phyloP scores from a whole-genome alignment of 306 rosid genomes.

The Oxytropis ochrocephala region DNA sequence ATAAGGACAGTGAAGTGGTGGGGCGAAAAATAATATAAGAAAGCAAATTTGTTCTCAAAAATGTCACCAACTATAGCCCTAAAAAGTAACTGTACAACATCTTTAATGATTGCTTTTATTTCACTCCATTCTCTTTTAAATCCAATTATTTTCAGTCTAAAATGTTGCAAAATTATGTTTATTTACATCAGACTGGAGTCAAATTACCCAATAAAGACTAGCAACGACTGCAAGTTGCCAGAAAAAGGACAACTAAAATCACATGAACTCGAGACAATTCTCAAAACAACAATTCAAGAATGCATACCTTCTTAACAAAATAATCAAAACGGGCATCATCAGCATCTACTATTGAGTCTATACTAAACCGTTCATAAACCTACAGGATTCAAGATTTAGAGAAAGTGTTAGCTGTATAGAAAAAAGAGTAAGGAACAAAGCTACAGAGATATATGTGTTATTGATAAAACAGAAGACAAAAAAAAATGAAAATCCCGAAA shows the following conservation, averaged over 20 bases:
- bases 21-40: background rate
- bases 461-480: background rate
- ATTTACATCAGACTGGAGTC: conserved; percentile 6
- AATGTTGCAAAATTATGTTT: background rate
- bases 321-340: conserved; percentile 85
- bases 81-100: background rate
- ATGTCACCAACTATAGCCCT: background rate
- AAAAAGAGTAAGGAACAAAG: background rate
- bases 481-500: conserved; percentile 1
- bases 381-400: conserved; percentile 32
- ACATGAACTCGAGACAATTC: background rate
- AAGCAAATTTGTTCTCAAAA: background rate
- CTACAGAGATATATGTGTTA: background rate
- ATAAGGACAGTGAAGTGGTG: no score
- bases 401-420: conserved; percentile 2
- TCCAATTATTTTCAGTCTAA: background rate
- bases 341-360: conserved; percentile 55
- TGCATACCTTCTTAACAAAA: conserved; percentile 64
- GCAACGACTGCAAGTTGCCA: background rate
- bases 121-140: no score
- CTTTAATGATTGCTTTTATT: no score
- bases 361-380: conserved; percentile 66
- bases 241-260: background rate
- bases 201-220: background rate
- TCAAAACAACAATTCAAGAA: background rate